Percentiles rank a stretch among this genome's conserved stretches.
These are phyloP conservation scores for Fraxinus latifolia DNA, from an alignment of 305 asterid species.

Conservation along the genomic window DNA sequence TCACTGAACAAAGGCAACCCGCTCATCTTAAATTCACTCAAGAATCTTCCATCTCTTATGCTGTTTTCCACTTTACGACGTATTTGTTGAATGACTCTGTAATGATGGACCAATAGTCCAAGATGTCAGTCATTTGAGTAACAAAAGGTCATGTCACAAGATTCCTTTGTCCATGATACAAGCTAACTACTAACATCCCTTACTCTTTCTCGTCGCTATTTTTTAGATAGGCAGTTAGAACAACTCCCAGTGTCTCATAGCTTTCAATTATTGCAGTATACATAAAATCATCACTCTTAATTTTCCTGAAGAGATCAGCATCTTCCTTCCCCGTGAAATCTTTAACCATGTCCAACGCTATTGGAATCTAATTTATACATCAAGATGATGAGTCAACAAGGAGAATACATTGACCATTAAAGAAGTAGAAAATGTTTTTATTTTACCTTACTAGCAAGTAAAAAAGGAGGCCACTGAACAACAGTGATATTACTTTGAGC, in stretches of 20 bases:
- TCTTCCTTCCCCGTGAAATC: slow-evolving; percentile 83
- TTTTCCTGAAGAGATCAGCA: slow-evolving; percentile 83
- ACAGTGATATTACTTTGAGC: slow-evolving; percentile 77
- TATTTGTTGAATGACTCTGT: slow-evolving; percentile 65
- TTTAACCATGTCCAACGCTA: slow-evolving; percentile 97
- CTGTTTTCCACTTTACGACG: slow-evolving; percentile 62
- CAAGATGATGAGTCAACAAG: slow-evolving; percentile 29
- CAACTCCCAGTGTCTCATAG: slow-evolving; percentile 69
- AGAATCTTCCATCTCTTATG: slow-evolving; percentile 45
- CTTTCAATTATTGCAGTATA: slow-evolving; percentile 80
- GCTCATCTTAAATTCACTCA: slow-evolving; percentile 63
- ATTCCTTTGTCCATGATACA: slow-evolving; percentile 4
- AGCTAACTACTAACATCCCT: slow-evolving; percentile 34
- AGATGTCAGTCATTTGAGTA: slow-evolving; percentile 8
- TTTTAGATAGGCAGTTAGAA: slow-evolving; percentile 60
- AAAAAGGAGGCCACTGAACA: slow-evolving; percentile 99
- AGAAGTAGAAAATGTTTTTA: slow-evolving; percentile 16
- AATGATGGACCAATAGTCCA: slow-evolving; percentile 24
- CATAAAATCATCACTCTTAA: slow-evolving; percentile 81
- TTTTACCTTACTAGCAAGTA: slow-evolving; percentile 97
- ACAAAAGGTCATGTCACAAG: slow-evolving; percentile 4
- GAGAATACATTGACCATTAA: slow-evolving; percentile 20
- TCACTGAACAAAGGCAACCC: slow-evolving; percentile 74
- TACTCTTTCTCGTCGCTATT: slow-evolving; percentile 64
- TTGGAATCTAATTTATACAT: slow-evolving; percentile 70